Evolutionary conservation across 257 asterid species (phyloP).

Genomic region (Vinca minor): DNA sequence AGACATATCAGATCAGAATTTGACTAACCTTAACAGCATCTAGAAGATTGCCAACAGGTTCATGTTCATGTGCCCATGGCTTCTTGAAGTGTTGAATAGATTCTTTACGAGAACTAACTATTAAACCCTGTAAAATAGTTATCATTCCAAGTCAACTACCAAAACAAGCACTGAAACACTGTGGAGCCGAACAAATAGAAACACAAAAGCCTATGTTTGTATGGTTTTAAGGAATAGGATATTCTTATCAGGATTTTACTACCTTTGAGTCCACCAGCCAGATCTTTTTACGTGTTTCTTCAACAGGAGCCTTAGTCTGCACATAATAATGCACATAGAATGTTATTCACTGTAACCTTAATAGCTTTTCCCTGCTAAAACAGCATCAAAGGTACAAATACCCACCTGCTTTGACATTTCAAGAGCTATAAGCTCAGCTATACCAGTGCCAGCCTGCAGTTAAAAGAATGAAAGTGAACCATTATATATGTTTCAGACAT

Average conservation of each 20-base stretch:
- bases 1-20: background rate
- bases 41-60: conserved; percentile 54
- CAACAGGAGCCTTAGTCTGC: conserved; percentile 49
- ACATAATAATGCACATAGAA: conserved; percentile 10
- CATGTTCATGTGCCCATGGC: conserved; percentile 93
- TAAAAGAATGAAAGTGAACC: conserved; percentile 5
- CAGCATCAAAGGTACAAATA: conserved; percentile 1
- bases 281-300: conserved; percentile 69
- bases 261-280: conserved; percentile 98
- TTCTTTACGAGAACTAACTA: conserved; percentile 64
- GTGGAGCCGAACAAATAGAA: background rate
- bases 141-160: background rate
- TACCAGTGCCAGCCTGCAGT: conserved; percentile 96
- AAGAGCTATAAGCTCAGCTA: conserved; percentile 93
- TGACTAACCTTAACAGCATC: conserved; percentile 77
- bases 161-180: background rate
- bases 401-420: conserved; percentile 77
- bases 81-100: conserved; percentile 87
- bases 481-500: background rate
- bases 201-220: background rate
- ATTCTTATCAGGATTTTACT: conserved; percentile 1
- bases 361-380: no score
- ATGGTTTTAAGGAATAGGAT: background rate
- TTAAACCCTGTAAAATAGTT: conserved; percentile 56
- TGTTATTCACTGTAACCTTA: background rate